Base-by-base conservation (phyloP, 164 flowering plant species). In the Akebia trifoliata region DNA sequence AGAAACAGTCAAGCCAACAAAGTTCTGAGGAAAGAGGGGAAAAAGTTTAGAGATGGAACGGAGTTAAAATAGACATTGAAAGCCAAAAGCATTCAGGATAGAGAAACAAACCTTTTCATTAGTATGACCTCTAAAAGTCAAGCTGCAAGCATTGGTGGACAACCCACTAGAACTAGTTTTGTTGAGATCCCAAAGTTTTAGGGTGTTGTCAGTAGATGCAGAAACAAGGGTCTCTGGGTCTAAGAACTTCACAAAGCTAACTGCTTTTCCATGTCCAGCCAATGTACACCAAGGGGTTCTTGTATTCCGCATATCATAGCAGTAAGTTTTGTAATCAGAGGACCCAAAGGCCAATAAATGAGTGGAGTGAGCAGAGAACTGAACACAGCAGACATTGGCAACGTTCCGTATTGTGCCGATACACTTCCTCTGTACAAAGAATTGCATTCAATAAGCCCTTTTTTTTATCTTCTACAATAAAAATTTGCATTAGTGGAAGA, bases 351-450 rank as follows among this genome's bases (percentile, higher is more conserved):
- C 84, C 70, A 94, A 68, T 59, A 88, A 68, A 71, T 90, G 79
- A 48, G 78, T 38, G 37, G 93, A 83, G 50, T 84, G 73, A 62
- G 91, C 49, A 50, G 97, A 90, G 75, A 90, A 90, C 74, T 90
- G 97, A 56, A 94, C 95, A 63, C 92, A 86, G 75, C 99, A 94
- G 12, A 88, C 82, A 74, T 86, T 94, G 50, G 97, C 97, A 58
- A 61, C 69, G 68, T 74, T 94, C 72, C 73, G 72, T 59, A 94
- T 83, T 28, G 95, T 83, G 58, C 82, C 71, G 39, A 80, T 63
- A 68, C 84, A 76, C 55, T 75, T 84, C 64, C 59, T 77, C 97
- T 94, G 95, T 68, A 76, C 36, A 54, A 50, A 48, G 9, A 30
- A 25, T n/a, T 28, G 14, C 40, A 56, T 11, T 49, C 17, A 47